phyloP scores from a whole-genome alignment of 192 early-diverging fungal genomes.

The Podila epicladia region DNA sequence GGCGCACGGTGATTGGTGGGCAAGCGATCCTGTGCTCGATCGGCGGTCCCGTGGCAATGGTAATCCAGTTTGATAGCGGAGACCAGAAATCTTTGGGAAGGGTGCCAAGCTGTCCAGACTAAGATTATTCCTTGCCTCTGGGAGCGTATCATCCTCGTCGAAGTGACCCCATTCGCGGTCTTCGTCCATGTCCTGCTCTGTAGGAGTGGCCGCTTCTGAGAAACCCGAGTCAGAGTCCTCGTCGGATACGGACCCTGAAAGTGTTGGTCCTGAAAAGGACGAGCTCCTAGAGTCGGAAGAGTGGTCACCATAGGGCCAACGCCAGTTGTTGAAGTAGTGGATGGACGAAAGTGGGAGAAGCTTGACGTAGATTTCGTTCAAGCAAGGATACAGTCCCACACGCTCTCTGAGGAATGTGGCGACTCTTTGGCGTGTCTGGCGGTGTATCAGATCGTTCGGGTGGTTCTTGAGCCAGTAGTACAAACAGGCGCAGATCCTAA shows the following conservation, averaged over 20 bases:
- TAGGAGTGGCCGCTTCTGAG: slow-evolving; percentile 11
- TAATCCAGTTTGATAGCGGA: neutral
- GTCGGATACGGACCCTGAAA: slow-evolving; percentile 4
- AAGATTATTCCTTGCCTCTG: neutral
- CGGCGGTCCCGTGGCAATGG: slow-evolving; percentile 37
- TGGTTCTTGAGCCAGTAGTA: slow-evolving; percentile 42
- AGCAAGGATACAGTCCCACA: slow-evolving; percentile 27
- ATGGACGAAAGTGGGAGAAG: slow-evolving; percentile 33
- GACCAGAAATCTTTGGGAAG: neutral
- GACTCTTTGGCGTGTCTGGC: slow-evolving; percentile 42
- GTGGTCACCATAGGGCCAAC: slow-evolving; percentile 19
- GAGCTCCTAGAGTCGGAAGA: slow-evolving; percentile 10
- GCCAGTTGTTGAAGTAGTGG: slow-evolving; percentile 32
- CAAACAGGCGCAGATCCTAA: slow-evolving; percentile 36
- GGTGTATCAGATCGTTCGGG: slow-evolving; percentile 52
- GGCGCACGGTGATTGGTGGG: slow-evolving; percentile 22
- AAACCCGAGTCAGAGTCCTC: slow-evolving; percentile 36
- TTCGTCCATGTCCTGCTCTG: slow-evolving; percentile 39
- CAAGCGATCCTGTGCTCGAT: slow-evolving; percentile 42
- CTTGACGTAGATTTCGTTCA: slow-evolving; percentile 36
- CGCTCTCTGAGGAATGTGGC: slow-evolving; percentile 30
- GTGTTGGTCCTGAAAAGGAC: slow-evolving; percentile 1
- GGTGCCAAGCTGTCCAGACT: neutral
- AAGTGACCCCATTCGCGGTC: slow-evolving; percentile 43
- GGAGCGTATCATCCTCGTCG: slow-evolving; percentile 23